Evolutionary conservation across 2,329 filamentous ascomycete genomes (phyloP).

Genomic region (Monosporascus sp.): DNA sequence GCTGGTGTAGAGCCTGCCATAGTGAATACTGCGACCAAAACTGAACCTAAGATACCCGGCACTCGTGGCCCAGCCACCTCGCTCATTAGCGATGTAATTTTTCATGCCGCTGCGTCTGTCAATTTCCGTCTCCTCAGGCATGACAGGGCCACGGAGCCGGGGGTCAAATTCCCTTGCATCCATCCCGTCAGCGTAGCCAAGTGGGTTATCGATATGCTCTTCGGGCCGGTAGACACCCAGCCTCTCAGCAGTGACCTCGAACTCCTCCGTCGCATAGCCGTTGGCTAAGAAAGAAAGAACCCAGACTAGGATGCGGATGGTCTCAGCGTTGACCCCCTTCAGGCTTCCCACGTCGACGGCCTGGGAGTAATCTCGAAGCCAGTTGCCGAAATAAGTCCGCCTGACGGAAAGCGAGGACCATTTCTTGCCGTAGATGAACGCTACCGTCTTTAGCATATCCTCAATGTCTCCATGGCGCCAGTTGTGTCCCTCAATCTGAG

Average conservation of each 20-base stretch:
- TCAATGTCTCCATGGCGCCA: conserved; percentile 75
- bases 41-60: conserved; percentile 78
- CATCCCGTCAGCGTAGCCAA: conserved; percentile 77
- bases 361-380: conserved; percentile 81
- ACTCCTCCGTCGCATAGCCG: conserved; percentile 81
- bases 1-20: conserved; percentile 67
- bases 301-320: conserved; percentile 76
- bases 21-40: conserved; percentile 70
- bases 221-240: conserved; percentile 78
- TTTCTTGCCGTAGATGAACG: conserved; percentile 76
- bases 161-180: conserved; percentile 81
- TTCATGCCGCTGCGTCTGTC: conserved; percentile 89
- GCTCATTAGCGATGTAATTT: conserved; percentile 95
- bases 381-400: conserved; percentile 81
- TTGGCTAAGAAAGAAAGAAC: conserved; percentile 77
- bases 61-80: conserved; percentile 83
- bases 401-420: conserved; percentile 77
- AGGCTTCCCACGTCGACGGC: conserved; percentile 76
- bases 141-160: conserved; percentile 76
- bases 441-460: conserved; percentile 73
- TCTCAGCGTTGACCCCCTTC: conserved; percentile 72
- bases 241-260: conserved; percentile 76
- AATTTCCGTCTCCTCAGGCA: conserved; percentile 65
- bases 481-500: conserved; percentile 61
- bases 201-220: conserved; percentile 70